Conservation (phyloP, 345 rosid species). For the Eucalyptus curtisii region DNA sequence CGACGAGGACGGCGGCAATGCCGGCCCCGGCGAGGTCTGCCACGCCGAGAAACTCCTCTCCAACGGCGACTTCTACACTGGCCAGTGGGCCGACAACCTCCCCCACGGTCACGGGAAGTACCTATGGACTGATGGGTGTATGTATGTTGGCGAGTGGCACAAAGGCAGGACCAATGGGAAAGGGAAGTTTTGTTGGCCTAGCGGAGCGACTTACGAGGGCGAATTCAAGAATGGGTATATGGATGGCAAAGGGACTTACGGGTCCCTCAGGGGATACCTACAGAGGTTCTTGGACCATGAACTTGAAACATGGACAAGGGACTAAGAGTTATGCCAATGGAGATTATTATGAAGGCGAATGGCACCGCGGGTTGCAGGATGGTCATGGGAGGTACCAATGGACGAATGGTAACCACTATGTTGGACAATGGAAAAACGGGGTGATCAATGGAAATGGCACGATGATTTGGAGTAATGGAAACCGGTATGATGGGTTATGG, state of each 20-base stretch:
- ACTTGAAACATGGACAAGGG: slow-evolving; percentile 55
- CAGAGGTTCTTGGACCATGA: slow-evolving; percentile 40
- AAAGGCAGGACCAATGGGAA: slow-evolving; percentile 42
- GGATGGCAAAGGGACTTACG: slow-evolving; percentile 54
- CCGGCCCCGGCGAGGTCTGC: slow-evolving; percentile 19
- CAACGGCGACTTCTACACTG: slow-evolving; percentile 59
- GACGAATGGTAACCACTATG: slow-evolving; percentile 50
- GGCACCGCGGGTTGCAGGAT: slow-evolving; percentile 46
- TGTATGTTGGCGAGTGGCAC: slow-evolving; percentile 67
- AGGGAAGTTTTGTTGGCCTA: slow-evolving; percentile 70
- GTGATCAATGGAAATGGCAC: slow-evolving; percentile 39
- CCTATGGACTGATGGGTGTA: slow-evolving; percentile 64
- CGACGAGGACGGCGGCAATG: background rate
- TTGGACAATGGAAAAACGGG: slow-evolving; percentile 56
- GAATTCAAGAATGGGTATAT: slow-evolving; percentile 49
- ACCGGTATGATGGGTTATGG: slow-evolving; percentile 52
- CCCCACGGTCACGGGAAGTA: slow-evolving; percentile 68
- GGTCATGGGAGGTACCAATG: slow-evolving; percentile 57
- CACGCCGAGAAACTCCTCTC: slow-evolving; percentile 39
- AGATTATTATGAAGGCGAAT: slow-evolving; percentile 43
- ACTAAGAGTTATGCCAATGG: slow-evolving; percentile 47
- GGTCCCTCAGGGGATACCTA: slow-evolving; percentile 57
- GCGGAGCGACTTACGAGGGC: slow-evolving; percentile 68
- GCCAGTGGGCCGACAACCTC: slow-evolving; percentile 27
- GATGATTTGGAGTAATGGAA: slow-evolving; percentile 48